phyloP scores from a whole-genome alignment of 106 monocot genomes.

The Dendrobium nobile region DNA sequence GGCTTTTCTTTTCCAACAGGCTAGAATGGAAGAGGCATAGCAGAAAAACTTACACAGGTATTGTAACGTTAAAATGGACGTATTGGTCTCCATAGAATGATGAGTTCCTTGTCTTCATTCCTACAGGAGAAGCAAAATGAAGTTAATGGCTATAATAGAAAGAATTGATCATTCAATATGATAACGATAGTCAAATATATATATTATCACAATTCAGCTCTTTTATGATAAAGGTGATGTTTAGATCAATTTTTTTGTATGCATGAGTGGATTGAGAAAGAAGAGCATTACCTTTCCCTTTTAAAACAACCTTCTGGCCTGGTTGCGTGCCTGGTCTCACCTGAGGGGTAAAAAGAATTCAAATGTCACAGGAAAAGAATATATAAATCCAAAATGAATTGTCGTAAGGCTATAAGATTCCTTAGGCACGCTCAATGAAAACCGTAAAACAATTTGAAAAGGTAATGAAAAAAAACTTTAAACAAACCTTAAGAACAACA shows the following conservation, averaged over 20 bases:
- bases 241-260: not conserved
- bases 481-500: conserved; percentile 80
- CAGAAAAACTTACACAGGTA: conserved; percentile 52
- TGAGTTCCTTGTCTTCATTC: conserved; percentile 65
- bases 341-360: conserved; percentile 21
- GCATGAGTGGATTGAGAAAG: not conserved
- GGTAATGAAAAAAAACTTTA: not conserved
- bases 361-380: not conserved
- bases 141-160: not conserved
- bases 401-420: too few species aligned
- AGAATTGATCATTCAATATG: not conserved
- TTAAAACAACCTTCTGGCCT: conserved; percentile 92
- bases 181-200: too few species aligned
- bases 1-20: not conserved
- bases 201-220: not conserved
- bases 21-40: not conserved
- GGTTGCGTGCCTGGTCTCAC: conserved; percentile 93
- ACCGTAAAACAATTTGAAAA: not conserved
- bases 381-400: not conserved
- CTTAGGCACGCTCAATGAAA: not conserved
- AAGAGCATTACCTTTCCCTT: conserved; percentile 68
- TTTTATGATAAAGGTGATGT: not conserved
- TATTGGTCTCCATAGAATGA: conserved; percentile 63
- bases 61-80: conserved; percentile 72
- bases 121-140: conserved; percentile 16